These are phyloP conservation scores for Paraleonurus japonicus DNA, from an alignment of 257 asterid species.

Conservation along the genomic window DNA sequence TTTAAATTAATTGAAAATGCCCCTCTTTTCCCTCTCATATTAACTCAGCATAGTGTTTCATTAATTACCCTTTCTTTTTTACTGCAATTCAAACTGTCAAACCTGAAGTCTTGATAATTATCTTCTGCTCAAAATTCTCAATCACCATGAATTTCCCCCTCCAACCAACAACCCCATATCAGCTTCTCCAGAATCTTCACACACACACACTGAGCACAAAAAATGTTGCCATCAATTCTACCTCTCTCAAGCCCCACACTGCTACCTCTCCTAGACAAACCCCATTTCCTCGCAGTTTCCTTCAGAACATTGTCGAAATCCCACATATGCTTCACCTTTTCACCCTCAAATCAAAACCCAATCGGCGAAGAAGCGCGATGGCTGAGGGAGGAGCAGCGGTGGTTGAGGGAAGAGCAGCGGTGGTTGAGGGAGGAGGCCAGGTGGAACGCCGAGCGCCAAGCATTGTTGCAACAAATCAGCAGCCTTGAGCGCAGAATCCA, in stretches of 20 bases:
- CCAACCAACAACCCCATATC: conserved; percentile 6
- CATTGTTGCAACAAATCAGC: conserved; percentile 57
- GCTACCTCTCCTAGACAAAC: conserved; percentile 26
- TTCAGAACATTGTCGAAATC: conserved; percentile 30
- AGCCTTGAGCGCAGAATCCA: conserved; percentile 53
- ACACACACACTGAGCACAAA: background rate
- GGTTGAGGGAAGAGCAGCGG: conserved; percentile 93
- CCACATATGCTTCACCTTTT: conserved; percentile 57
- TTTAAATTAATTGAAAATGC: no score
- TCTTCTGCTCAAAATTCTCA: no score
- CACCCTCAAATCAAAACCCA: conserved; percentile 38
- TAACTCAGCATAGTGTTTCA: no score
- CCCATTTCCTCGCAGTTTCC: conserved; percentile 28
- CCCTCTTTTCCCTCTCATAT: no score
- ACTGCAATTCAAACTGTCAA: no score
- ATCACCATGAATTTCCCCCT: background rate
- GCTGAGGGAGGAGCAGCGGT: conserved; percentile 92
- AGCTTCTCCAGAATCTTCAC: conserved; percentile 1
- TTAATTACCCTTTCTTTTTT: no score
- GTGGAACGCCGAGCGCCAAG: conserved; percentile 74
- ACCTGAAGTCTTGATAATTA: no score
- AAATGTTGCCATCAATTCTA: conserved; percentile 35
- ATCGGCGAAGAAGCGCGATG: conserved; percentile 70
- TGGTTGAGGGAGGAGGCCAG: conserved; percentile 57
- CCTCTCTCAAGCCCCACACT: conserved; percentile 31